These are phyloP conservation scores for Lasiodiplodia gonubiensis DNA, from an alignment of 2,329 filamentous ascomycete genomes.

Conservation along the genomic window DNA sequence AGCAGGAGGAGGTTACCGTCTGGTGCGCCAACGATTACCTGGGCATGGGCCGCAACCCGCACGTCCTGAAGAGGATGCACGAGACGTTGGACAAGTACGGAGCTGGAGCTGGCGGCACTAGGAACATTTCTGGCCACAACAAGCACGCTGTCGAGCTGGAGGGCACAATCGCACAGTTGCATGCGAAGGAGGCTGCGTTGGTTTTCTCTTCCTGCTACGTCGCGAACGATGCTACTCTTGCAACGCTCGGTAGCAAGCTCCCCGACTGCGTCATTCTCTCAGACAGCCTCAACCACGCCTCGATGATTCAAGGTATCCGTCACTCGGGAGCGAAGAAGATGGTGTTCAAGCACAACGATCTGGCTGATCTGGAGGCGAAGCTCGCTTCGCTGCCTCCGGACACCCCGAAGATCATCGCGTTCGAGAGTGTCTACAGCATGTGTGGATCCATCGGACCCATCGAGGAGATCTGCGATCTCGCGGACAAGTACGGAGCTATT, in stretches of 20 bases:
- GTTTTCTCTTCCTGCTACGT: conserved; percentile 99
- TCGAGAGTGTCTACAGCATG: conserved; percentile 99
- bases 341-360: conserved; percentile 98
- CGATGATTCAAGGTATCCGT: conserved; percentile 98
- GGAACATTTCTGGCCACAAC: conserved; percentile 98
- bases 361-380: conserved; percentile 91
- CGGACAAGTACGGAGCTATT: conserved; percentile 95
- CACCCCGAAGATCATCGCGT: conserved; percentile 96
- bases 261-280: conserved; percentile 98
- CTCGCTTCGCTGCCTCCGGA: conserved; percentile 83
- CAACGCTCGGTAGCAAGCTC: conserved; percentile 94
- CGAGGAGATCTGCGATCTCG: conserved; percentile 91
- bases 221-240: conserved; percentile 94
- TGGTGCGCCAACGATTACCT: conserved; percentile 99
- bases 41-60: conserved; percentile 91
- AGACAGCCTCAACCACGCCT: conserved; percentile 95
- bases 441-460: conserved; percentile 97
- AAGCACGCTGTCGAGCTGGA: conserved; percentile 89
- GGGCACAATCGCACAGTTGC: conserved; percentile 79
- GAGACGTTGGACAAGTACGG: conserved; percentile 93
- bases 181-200: conserved; percentile 88
- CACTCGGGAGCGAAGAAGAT: conserved; percentile 97
- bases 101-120: conserved; percentile 90
- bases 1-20: conserved; percentile 87
- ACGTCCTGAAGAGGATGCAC: conserved; percentile 91